These are phyloP conservation scores for Artemisia tridentata DNA, from an alignment of 129 eudicot genomes.

Conservation along the genomic window DNA sequence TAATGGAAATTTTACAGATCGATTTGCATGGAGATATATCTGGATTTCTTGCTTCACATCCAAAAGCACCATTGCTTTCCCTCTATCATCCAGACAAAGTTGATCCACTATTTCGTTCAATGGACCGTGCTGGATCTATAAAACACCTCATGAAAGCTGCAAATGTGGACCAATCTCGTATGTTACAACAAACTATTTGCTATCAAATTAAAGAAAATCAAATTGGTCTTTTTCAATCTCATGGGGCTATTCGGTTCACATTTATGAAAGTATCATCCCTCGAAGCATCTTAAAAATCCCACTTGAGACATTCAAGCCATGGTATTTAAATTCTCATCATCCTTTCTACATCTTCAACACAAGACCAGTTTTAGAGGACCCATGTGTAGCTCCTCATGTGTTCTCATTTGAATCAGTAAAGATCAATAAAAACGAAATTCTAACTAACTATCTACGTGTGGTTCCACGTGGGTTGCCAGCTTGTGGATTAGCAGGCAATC, in stretches of 20 bases:
- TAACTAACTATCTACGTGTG: background rate
- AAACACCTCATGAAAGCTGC: slow-evolving; percentile 1
- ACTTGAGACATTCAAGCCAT: background rate
- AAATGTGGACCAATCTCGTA: background rate
- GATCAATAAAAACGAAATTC: background rate
- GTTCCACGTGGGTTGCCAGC: background rate
- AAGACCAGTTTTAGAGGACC: background rate
- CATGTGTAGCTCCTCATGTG: background rate
- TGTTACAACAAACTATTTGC: background rate
- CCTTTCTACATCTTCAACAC: background rate
- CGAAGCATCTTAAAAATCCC: background rate
- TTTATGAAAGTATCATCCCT: background rate
- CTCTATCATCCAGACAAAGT: background rate
- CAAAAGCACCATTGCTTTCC: background rate
- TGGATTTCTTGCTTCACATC: background rate
- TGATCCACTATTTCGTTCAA: background rate
- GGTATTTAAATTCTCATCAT: background rate
- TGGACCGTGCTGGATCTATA: background rate
- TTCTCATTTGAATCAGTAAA: background rate
- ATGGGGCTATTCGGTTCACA: background rate
- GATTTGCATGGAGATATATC: background rate
- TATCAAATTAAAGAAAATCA: background rate
- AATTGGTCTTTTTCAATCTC: background rate
- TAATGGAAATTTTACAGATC: background rate
- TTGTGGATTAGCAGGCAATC: background rate